Evolutionary conservation across 495 filamentous ascomycete genomes (phyloP), one percentile per base, ranked within the genome.

Genomic region (Hypomontagnella monticulosa): DNA sequence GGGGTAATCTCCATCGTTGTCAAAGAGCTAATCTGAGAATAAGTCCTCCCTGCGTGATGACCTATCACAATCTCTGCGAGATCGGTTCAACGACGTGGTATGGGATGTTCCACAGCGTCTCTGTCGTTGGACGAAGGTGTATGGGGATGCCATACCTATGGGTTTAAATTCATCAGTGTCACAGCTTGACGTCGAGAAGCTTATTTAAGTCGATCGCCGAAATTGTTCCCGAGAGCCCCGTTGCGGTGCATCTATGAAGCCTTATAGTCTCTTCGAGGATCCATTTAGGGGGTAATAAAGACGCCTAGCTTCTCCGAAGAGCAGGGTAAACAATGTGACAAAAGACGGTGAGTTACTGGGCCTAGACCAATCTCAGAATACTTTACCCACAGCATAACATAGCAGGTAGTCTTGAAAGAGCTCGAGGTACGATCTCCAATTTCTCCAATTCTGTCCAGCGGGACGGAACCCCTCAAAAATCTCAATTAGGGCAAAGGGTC

Each of bases 11-110:
- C 23, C 43, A 34, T 44, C 54, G 42, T 20, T 41, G 14, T 48
- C n/a, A 19, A 52, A 58, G 23, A 56, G 33, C 36, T 38, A 44
- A 37, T 54, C 40, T 58, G 48, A 51, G 30, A 30, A 33, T n/a
- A 57, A 37, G 53, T 46, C 34, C 42, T 42, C 7, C 32, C 46
- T 60, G 44, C 32, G 53, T 41, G 50, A 55, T 56, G 55, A 60
- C 66, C 55, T 69, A 69, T 69, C 66, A 69, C 23, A 63, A 51
- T 46, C 49, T 69, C 50, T 63, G 66, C 66, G 66, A 69, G 66
- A 63, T 69, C 66, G 66, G 66, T 69, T 50, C 41, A 66, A 36
- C 57, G 60, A 60, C 55, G 55, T 69, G 55, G 43, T 50, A 60
- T 69, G 54, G 30, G 59, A 6, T 16, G 60, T 69, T 63, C 56